phyloP scores from a whole-genome alignment of 768 basidiomycete genomes.

The Trametes cinnabarina region DNA sequence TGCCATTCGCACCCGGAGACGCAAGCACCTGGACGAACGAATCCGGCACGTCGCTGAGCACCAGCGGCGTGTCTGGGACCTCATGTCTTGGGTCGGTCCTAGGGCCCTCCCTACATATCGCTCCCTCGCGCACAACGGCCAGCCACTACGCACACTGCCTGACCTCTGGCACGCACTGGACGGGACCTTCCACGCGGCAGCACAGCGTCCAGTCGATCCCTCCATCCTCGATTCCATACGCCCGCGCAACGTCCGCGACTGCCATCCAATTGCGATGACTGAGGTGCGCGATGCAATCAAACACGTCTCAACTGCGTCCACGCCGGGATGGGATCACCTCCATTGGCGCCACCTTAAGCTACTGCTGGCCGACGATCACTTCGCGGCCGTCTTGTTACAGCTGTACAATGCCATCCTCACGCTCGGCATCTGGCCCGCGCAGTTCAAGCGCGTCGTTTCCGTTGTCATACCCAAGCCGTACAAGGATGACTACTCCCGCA shows the following conservation, averaged over 20 bases:
- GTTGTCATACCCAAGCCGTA: conserved; percentile 27
- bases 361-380: not conserved
- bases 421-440: conserved; percentile 9
- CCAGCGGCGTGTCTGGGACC: conserved; percentile 1
- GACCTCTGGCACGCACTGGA: conserved; percentile 1
- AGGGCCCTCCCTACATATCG: not conserved
- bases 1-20: not conserved
- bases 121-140: not conserved
- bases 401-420: conserved; percentile 17
- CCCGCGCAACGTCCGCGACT: not conserved
- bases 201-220: not conserved
- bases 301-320: conserved; percentile 12
- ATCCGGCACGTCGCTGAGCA: not conserved
- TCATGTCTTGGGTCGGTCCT: not conserved
- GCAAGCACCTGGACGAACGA: not conserved
- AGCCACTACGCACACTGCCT: not conserved
- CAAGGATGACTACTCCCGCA: conserved; percentile 21
- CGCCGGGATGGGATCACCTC: conserved; percentile 17
- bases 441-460: conserved; percentile 15
- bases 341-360: conserved; percentile 14
- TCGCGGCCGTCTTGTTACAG: not conserved
- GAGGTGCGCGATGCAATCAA: conserved; percentile 14
- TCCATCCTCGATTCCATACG: conserved; percentile 4
- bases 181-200: conserved; percentile 5
- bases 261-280: not conserved